Evolutionary conservation across 2,329 filamentous ascomycete species (phyloP).

Genomic region (Aureobasidium leucospermi): DNA sequence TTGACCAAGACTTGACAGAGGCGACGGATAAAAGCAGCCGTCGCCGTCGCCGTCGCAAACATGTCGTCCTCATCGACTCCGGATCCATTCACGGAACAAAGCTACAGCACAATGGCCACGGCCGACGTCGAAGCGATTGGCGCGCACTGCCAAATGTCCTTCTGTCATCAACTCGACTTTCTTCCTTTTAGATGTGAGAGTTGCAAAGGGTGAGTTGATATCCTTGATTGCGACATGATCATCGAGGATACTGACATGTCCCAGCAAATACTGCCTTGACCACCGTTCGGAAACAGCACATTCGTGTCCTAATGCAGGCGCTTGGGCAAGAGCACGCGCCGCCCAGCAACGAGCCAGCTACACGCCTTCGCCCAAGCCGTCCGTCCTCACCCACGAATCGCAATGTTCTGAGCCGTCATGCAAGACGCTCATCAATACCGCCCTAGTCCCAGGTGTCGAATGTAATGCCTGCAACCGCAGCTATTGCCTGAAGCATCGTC

Average conservation of each 20-base stretch:
- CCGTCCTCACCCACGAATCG: slow-evolving; percentile 55
- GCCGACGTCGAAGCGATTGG: slow-evolving; percentile 80
- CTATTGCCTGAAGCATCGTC: slow-evolving; percentile 71
- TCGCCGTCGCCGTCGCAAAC: slow-evolving; percentile 3
- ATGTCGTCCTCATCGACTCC: slow-evolving; percentile 39
- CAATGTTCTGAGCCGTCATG: slow-evolving; percentile 61
- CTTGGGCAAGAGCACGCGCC: slow-evolving; percentile 49
- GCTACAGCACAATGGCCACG: slow-evolving; percentile 66
- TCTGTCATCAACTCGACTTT: slow-evolving; percentile 94
- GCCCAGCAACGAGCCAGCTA: slow-evolving; percentile 28
- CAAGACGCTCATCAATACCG: slow-evolving; percentile 64
- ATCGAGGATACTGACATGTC: neutral
- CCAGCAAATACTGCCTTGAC: slow-evolving; percentile 68
- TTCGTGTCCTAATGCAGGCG: slow-evolving; percentile 54
- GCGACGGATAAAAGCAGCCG: neutral
- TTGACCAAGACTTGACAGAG: neutral
- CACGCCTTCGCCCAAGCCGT: slow-evolving; percentile 40
- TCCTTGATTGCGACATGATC: neutral
- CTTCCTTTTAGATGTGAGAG: slow-evolving; percentile 91
- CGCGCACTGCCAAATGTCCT: slow-evolving; percentile 81
- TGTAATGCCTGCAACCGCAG: slow-evolving; percentile 63
- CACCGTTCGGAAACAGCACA: slow-evolving; percentile 84
- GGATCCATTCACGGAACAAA: slow-evolving; percentile 33
- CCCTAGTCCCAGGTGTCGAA: slow-evolving; percentile 60
- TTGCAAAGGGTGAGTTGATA: slow-evolving; percentile 51